A percentile compares a stretch with the other conserved stretches of the same genome.
These are phyloP conservation scores for Athelia sp. DNA, from an alignment of 1,284 basidiomycete genomes.

Conservation along the genomic window DNA sequence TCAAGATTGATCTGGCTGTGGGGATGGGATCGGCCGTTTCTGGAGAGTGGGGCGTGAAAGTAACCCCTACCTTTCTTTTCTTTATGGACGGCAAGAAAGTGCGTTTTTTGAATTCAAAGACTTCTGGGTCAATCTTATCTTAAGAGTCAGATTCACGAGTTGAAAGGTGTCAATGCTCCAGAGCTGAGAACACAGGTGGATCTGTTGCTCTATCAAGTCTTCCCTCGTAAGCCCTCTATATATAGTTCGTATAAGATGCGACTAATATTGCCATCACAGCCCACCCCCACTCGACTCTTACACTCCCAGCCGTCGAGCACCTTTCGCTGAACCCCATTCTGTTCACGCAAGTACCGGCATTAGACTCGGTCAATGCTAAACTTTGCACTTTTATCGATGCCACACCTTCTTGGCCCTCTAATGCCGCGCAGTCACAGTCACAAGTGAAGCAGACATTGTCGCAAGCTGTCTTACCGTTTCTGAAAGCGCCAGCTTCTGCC, in stretches of 20 bases:
- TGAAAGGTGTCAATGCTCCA: conserved; percentile 67
- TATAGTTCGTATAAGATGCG: background rate
- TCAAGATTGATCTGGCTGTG: conserved; percentile 75
- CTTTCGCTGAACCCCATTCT: conserved; percentile 75
- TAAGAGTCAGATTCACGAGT: conserved; percentile 49
- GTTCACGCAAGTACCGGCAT: conserved; percentile 64
- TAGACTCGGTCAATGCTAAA: conserved; percentile 63
- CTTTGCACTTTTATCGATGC: conserved; percentile 58
- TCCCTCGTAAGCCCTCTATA: conserved; percentile 53
- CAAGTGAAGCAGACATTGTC: background rate
- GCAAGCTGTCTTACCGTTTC: background rate
- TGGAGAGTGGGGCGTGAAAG: conserved; percentile 61
- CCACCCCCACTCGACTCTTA: conserved; percentile 68
- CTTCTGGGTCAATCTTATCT: background rate
- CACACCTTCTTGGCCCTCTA: conserved; percentile 2
- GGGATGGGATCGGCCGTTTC: conserved; percentile 62
- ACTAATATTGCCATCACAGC: conserved; percentile 35
- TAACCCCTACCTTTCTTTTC: conserved; percentile 84
- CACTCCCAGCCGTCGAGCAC: conserved; percentile 56
- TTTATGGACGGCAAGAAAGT: conserved; percentile 78
- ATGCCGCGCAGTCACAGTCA: conserved; percentile 1
- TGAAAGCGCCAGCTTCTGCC: background rate
- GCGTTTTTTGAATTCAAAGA: conserved; percentile 9
- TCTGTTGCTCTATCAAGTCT: conserved; percentile 67
- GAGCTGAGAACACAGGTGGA: conserved; percentile 70